Evolutionary conservation across 371 early-diverging fungal genomes (phyloP).

Genomic region (Actinomortierella ambigua): DNA sequence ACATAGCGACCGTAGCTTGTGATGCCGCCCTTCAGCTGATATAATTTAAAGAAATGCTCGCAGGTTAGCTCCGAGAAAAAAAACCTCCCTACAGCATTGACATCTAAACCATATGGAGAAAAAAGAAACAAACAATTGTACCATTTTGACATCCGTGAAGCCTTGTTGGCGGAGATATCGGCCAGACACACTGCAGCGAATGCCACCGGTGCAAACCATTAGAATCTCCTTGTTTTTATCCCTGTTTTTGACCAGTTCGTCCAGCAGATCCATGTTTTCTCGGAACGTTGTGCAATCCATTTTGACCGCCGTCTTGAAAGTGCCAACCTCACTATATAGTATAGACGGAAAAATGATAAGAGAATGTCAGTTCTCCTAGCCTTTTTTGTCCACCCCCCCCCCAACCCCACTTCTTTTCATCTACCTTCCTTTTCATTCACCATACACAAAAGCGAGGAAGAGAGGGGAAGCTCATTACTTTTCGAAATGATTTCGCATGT

Average conservation of each 20-base stretch:
- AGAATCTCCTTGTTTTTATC: constrained; percentile 57
- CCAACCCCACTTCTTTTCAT: no score
- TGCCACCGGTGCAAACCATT: constrained; percentile 85
- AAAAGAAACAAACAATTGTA: constrained; percentile 16
- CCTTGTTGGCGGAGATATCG: constrained; percentile 71
- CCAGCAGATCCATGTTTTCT: constrained; percentile 51
- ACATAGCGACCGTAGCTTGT: constrained; percentile 75
- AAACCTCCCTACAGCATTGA: background rate
- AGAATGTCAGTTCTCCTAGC: background rate
- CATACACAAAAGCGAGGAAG: background rate
- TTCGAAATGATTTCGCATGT: constrained; percentile 79
- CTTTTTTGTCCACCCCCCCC: background rate
- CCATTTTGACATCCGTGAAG: constrained; percentile 70
- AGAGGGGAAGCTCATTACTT: constrained; percentile 48
- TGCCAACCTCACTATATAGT: constrained; percentile 56
- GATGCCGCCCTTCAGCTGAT: constrained; percentile 75
- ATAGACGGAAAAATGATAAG: background rate
- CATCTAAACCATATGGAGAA: no score
- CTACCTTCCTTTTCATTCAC: no score
- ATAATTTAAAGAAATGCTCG: no score
- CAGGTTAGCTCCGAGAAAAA: background rate
- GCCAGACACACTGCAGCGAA: constrained; percentile 79
- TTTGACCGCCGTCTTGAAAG: constrained; percentile 64
- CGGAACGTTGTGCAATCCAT: constrained; percentile 74
- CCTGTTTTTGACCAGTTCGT: constrained; percentile 24